Conservation (phyloP, 176 grass and related monocot genomes). For the Rhynchospora tenuis region DNA sequence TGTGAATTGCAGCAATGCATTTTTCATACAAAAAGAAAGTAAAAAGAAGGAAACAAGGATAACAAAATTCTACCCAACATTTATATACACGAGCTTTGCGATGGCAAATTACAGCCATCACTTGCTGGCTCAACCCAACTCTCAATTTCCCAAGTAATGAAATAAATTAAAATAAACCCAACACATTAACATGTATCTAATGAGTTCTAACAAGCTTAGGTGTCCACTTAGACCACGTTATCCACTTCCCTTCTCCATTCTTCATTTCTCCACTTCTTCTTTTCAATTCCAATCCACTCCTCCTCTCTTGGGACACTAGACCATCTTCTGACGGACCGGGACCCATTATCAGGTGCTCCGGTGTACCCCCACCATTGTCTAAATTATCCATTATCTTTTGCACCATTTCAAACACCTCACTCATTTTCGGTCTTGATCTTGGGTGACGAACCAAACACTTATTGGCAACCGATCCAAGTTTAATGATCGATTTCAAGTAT, state of each 20-base stretch:
- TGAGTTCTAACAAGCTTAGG: constrained; percentile 83
- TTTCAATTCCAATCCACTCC: constrained; percentile 47
- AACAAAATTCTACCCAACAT: neutral
- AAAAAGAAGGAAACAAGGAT: neutral
- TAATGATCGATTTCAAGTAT: constrained; percentile 46
- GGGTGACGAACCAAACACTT: constrained; percentile 65
- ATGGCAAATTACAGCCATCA: neutral
- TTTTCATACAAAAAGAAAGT: neutral
- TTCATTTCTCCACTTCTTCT: constrained; percentile 47
- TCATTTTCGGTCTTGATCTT: constrained; percentile 78
- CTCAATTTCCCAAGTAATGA: neutral
- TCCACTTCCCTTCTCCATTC: constrained; percentile 51
- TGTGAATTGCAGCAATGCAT: neutral
- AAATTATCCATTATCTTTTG: constrained; percentile 56
- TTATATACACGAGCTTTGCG: neutral
- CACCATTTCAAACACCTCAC: constrained; percentile 81
- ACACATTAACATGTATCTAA: constrained; percentile 23
- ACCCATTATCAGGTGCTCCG: constrained; percentile 33
- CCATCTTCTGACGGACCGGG: constrained; percentile 28
- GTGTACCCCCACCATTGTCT: constrained; percentile 41
- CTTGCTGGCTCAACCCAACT: no score
- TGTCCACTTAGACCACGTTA: constrained; percentile 58
- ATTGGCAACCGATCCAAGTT: constrained; percentile 66
- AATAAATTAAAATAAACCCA: neutral
- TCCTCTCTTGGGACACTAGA: constrained; percentile 34